A percentile compares a stretch with the other conserved stretches of the same genome.
Evolutionary conservation across 345 rosid species (phyloP).

Genomic region (Eutrema heterophyllum): DNA sequence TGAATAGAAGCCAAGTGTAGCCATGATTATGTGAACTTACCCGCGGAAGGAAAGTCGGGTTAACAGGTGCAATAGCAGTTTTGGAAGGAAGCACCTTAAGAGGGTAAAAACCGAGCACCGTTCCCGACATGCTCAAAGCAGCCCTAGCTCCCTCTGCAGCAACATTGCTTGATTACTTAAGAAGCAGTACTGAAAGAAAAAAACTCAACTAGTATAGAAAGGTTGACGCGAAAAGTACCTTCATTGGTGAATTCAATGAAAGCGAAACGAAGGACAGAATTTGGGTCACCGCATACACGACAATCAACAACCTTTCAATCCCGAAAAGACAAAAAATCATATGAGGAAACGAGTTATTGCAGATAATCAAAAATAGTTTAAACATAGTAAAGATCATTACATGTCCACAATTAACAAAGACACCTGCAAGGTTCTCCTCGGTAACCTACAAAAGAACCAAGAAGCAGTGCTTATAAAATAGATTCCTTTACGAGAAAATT

Average conservation of each 20-base stretch:
- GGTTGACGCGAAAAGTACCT: constrained; percentile 45
- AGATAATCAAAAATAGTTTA: not conserved
- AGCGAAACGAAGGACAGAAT: constrained; percentile 90
- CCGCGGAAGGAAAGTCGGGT: constrained; percentile 95
- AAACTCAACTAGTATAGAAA: constrained; percentile 11
- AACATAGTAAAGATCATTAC: constrained; percentile 34
- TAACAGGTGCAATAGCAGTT: constrained; percentile 99
- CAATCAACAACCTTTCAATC: constrained; percentile 75
- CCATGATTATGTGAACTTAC: constrained; percentile 39
- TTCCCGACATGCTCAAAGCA: constrained; percentile 87
- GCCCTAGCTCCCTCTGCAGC: constrained; percentile 77
- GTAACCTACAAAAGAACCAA: constrained; percentile 54
- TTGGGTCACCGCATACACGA: constrained; percentile 97
- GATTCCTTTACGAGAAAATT: not conserved
- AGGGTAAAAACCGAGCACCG: constrained; percentile 89
- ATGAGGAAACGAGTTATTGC: constrained; percentile 7
- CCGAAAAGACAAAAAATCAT: not conserved
- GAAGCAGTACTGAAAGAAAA: not conserved
- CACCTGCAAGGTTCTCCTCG: constrained; percentile 92
- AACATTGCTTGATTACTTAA: constrained; percentile 26
- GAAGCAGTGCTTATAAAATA: constrained; percentile 1
- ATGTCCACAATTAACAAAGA: constrained; percentile 81
- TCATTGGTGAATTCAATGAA: constrained; percentile 85
- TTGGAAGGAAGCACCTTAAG: constrained; percentile 94
- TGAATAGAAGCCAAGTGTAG: not conserved